phyloP scores from a whole-genome alignment of 441 rosid species.

The Gossypium lobatum region DNA sequence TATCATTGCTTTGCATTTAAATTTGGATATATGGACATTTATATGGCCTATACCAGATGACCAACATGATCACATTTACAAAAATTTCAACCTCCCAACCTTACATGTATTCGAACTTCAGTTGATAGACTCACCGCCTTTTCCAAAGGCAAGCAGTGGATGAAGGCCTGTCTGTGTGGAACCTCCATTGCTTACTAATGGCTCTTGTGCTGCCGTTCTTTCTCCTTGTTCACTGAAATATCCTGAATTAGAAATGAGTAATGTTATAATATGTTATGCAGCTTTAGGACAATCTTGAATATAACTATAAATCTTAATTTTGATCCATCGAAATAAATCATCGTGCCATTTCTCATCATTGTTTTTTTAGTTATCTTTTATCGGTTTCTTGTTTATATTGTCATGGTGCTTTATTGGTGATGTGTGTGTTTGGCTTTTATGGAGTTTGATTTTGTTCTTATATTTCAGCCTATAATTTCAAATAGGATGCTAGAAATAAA shows the following conservation, averaged over 20 bases:
- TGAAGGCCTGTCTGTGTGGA: background rate
- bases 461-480: background rate
- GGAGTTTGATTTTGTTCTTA: background rate
- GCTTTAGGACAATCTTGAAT: background rate
- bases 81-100: background rate
- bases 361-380: background rate
- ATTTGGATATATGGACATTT: background rate
- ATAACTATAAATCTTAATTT: background rate
- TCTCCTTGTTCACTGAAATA: background rate
- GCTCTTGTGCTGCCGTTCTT: background rate
- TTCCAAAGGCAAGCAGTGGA: background rate
- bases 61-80: background rate
- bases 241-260: background rate
- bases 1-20: background rate
- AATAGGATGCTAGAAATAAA: constrained; percentile 4
- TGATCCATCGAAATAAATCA: background rate
- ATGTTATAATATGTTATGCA: background rate
- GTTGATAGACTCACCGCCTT: background rate
- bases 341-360: background rate
- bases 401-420: background rate
- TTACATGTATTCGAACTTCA: background rate
- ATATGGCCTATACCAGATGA: background rate
- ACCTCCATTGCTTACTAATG: background rate
- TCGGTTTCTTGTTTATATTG: background rate
- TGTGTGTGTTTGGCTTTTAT: background rate